These are phyloP conservation scores for Ceratobasidium sp. DNA, from an alignment of 1,284 basidiomycete species.

Conservation along the genomic window DNA sequence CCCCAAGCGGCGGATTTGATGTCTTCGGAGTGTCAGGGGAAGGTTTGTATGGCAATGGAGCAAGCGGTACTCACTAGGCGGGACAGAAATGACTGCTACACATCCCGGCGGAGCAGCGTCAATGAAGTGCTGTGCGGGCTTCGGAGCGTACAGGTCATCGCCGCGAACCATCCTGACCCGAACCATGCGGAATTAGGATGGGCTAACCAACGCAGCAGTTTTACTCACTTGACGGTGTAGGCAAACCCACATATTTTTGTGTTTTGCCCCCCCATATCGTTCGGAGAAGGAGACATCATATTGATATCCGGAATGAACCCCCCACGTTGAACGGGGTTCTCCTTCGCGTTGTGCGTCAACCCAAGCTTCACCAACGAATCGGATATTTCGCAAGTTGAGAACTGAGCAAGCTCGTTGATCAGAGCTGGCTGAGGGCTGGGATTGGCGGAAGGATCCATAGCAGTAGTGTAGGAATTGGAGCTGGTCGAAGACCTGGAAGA, in stretches of 20 bases:
- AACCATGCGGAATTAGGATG: background rate
- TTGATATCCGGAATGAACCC: conserved; percentile 86
- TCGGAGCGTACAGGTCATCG: conserved; percentile 72
- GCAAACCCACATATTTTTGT: conserved; percentile 74
- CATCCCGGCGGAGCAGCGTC: conserved; percentile 76
- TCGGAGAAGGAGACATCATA: conserved; percentile 62
- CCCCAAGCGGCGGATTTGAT: conserved; percentile 90
- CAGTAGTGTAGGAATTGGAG: conserved; percentile 9
- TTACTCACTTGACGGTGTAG: conserved; percentile 77
- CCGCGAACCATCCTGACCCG: conserved; percentile 70
- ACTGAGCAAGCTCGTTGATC: conserved; percentile 36
- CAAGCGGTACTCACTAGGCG: conserved; percentile 65
- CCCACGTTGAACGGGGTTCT: conserved; percentile 65
- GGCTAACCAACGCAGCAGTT: conserved; percentile 45
- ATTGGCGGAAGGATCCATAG: conserved; percentile 15
- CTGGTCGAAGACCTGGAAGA: conserved; percentile 18
- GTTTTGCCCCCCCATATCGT: conserved; percentile 57
- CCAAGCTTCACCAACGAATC: conserved; percentile 91
- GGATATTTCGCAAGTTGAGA: conserved; percentile 84
- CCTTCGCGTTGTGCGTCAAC: conserved; percentile 34
- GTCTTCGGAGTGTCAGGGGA: conserved; percentile 58
- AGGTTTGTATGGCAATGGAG: too few relatives aligned
- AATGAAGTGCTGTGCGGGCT: conserved; percentile 80
- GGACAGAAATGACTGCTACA: conserved; percentile 82
- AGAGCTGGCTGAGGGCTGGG: conserved; percentile 18